These are phyloP conservation scores for Cryptosporidium canis DNA, from an alignment of 169 alveolate species.

Conservation along the genomic window DNA sequence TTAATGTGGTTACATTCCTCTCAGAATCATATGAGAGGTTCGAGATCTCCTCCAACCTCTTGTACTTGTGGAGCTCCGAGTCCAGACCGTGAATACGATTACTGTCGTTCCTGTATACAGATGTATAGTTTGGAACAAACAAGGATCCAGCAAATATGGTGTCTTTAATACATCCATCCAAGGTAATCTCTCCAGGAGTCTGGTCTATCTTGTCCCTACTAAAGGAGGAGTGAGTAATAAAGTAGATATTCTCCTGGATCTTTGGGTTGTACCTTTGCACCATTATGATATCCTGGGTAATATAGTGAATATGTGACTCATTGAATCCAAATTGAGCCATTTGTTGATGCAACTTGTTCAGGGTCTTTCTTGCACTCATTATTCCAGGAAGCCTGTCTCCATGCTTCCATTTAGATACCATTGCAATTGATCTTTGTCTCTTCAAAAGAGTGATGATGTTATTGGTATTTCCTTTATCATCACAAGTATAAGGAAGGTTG, in stretches of 20 bases:
- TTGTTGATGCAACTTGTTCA: slow-evolving; percentile 82
- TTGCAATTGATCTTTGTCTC: slow-evolving; percentile 60
- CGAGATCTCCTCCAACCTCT: slow-evolving; percentile 48
- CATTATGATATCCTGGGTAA: slow-evolving; percentile 74
- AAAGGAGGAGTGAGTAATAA: slow-evolving; percentile 72
- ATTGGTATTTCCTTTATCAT: slow-evolving; percentile 82
- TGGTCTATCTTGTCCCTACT: slow-evolving; percentile 30
- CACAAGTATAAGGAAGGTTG: slow-evolving; percentile 79
- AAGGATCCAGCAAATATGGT: slow-evolving; percentile 71
- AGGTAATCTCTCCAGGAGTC: background rate
- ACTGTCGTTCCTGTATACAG: slow-evolving; percentile 46
- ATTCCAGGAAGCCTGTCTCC: slow-evolving; percentile 78
- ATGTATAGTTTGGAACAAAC: slow-evolving; percentile 46
- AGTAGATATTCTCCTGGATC: slow-evolving; percentile 71
- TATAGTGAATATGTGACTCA: slow-evolving; percentile 71
- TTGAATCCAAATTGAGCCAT: slow-evolving; percentile 75
- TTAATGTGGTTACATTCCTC: slow-evolving; percentile 34
- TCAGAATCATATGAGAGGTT: slow-evolving; percentile 19
- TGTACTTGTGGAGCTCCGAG: slow-evolving; percentile 5
- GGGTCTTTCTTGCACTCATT: slow-evolving; percentile 79
- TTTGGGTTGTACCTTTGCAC: slow-evolving; percentile 76
- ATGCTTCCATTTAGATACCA: slow-evolving; percentile 56
- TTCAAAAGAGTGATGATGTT: slow-evolving; percentile 75
- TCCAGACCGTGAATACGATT: slow-evolving; percentile 73
- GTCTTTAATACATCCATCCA: slow-evolving; percentile 71